phyloP scores from a whole-genome alignment of 192 early-diverging fungal genomes.

The Linnemannia hyalina region DNA sequence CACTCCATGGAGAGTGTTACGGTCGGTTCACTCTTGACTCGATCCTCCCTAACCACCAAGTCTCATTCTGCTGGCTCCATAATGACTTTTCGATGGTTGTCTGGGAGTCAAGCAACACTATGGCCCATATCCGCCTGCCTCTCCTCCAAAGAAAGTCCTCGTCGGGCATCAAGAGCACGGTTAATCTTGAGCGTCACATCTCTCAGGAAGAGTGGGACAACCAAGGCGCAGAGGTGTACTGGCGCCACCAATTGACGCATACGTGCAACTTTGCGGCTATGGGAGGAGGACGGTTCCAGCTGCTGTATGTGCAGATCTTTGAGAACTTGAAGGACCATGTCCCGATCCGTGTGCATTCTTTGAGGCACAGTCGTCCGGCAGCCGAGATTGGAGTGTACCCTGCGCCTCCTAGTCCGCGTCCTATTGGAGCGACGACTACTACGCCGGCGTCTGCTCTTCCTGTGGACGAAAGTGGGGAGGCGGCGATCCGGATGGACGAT shows the following conservation, averaged over 20 bases:
- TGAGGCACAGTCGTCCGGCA: conserved; percentile 18
- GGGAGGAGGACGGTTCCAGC: conserved; percentile 53
- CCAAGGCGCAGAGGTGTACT: conserved; percentile 48
- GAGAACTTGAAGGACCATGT: conserved; percentile 51
- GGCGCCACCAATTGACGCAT: conserved; percentile 50
- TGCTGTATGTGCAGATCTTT: conserved; percentile 50
- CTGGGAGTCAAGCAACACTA: conserved; percentile 50
- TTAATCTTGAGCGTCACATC: conserved; percentile 26
- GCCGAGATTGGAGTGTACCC: neutral
- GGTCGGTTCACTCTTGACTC: conserved; percentile 50
- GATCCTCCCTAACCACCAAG: conserved; percentile 46
- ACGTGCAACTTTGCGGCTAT: conserved; percentile 54
- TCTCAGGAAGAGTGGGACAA: conserved; percentile 54
- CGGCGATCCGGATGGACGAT: neutral
- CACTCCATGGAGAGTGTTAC: conserved; percentile 47
- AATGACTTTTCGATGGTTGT: conserved; percentile 55
- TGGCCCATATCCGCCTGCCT: conserved; percentile 53
- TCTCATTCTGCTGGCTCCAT: conserved; percentile 55
- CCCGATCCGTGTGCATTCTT: conserved; percentile 45
- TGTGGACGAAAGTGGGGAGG: neutral
- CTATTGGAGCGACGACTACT: neutral
- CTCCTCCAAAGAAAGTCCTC: conserved; percentile 25
- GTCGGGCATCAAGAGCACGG: neutral
- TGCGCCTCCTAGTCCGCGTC: conserved; percentile 1
- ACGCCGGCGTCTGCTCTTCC: neutral